Evolutionary conservation across 106 monocot genomes (phyloP).

Genomic region (Hemerocallis citrina): DNA sequence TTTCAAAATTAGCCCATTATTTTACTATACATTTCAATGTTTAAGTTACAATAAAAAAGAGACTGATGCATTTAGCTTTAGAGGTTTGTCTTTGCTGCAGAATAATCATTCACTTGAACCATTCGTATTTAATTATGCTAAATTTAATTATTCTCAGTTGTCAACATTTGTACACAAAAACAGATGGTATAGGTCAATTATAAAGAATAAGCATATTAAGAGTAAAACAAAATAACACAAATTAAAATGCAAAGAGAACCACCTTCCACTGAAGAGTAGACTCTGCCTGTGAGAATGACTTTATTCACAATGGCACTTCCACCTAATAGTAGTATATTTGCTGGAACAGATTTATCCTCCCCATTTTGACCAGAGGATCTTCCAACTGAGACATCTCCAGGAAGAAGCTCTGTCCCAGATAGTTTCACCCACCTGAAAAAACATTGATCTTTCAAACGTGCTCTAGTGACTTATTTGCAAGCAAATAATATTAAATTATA

Average conservation of each 20-base stretch:
- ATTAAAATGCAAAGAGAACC: conserved; percentile 11
- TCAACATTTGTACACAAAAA: too few relatives aligned
- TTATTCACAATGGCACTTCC: conserved; percentile 95
- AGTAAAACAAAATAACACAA: background rate
- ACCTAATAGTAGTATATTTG: conserved; percentile 87
- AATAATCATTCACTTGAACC: too few relatives aligned
- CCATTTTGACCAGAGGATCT: conserved; percentile 59
- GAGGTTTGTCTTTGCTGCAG: too few relatives aligned
- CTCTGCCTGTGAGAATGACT: conserved; percentile 99
- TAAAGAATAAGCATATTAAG: too few relatives aligned
- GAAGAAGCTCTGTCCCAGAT: conserved; percentile 91
- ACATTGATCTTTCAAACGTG: background rate
- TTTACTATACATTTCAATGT: too few relatives aligned
- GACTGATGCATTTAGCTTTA: too few relatives aligned
- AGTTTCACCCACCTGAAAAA: conserved; percentile 93
- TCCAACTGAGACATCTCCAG: conserved; percentile 94
- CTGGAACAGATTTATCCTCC: conserved; percentile 92
- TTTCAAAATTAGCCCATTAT: too few relatives aligned
- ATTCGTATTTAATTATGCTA: too few relatives aligned
- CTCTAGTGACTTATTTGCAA: conserved; percentile 3
- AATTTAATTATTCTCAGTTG: too few relatives aligned
- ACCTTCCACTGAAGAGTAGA: conserved; percentile 99
- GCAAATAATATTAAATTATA: background rate
- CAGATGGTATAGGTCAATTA: too few relatives aligned
- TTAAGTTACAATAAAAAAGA: too few relatives aligned